Conservation (phyloP, 192 early-diverging fungal species). For the Spinellus fusiger region DNA sequence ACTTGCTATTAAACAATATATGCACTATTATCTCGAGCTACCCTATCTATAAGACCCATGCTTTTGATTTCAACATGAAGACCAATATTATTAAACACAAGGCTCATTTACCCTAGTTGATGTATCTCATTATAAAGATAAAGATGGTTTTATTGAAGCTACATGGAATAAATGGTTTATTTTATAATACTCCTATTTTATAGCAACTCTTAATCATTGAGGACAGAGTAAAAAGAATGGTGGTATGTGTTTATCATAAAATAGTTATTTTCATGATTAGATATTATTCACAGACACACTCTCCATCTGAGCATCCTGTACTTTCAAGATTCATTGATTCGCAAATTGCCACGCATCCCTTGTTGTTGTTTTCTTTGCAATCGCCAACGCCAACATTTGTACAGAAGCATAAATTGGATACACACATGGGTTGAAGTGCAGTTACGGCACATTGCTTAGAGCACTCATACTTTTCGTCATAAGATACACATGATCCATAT, state of each 20-base stretch:
- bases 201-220: too few species aligned
- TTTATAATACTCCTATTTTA: too few species aligned
- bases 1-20: too few species aligned
- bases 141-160: too few species aligned
- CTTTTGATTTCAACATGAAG: too few species aligned
- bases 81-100: too few species aligned
- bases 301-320: neutral
- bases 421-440: constrained; percentile 8
- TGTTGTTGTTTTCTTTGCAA: neutral
- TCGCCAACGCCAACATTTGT: constrained; percentile 2
- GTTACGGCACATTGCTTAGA: neutral
- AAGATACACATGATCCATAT: neutral
- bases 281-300: constrained; percentile 7
- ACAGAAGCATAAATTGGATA: constrained; percentile 3
- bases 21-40: too few species aligned
- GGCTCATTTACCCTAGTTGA: too few species aligned
- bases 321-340: neutral
- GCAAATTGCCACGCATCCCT: constrained; percentile 7
- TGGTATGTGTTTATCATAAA: neutral
- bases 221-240: too few species aligned
- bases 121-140: too few species aligned
- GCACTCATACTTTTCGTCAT: constrained; percentile 1
- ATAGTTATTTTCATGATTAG: neutral
- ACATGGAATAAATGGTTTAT: too few species aligned
- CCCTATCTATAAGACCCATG: too few species aligned